Base-by-base conservation (phyloP, 1,284 basidiomycete species). In the Papiliotrema laurentii region DNA sequence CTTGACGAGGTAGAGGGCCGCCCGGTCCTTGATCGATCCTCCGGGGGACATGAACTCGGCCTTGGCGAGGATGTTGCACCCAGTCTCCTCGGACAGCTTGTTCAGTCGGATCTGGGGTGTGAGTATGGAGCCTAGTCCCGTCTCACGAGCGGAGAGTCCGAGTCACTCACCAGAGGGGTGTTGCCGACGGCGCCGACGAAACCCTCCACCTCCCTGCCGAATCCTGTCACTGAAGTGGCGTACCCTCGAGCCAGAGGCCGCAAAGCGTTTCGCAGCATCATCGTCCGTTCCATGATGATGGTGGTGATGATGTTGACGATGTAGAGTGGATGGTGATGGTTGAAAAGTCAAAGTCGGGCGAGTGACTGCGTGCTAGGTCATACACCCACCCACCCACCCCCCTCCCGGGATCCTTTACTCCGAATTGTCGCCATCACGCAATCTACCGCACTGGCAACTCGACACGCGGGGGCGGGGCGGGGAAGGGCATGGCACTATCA, bases 41-140 rank as follows among this genome's bases (percentile, higher is more conserved):
- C 96, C 96, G 0, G 96, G 96, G 64, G 97, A 96, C 78, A 96
- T 91, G 70, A 97, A 94, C 75, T 98, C 94, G 43, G 92, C 91
- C 73, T 98, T 98, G 38, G 89, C 94, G 54, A 86, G 83, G 53
- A 98, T 90, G 53, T 84, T 83, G 54, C 83, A 85, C n/a, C 93
- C 93, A 0, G 84, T 89, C 70, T 83, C 83, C 55, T 92, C 83
- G n/a, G 91, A 96, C 22, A 97, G 79, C 26, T 77, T 76, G 74
- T 87, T 85, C 48, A 96, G 78, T 59, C 85, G 82, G 56, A 96
- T 91, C 90, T 94, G 56, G 9, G 3, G 6, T 13, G 33, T 4
- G 34, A n/a, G 10, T 9, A 31, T 31, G 30, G 16, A 31, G 16
- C 6, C 34, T 6, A 36, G 34, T 36, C 6, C n/a, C 5, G 19